Base-by-base conservation (phyloP, 352 stramenopile genomes). In the Pilasporangium apinafurcum region DNA sequence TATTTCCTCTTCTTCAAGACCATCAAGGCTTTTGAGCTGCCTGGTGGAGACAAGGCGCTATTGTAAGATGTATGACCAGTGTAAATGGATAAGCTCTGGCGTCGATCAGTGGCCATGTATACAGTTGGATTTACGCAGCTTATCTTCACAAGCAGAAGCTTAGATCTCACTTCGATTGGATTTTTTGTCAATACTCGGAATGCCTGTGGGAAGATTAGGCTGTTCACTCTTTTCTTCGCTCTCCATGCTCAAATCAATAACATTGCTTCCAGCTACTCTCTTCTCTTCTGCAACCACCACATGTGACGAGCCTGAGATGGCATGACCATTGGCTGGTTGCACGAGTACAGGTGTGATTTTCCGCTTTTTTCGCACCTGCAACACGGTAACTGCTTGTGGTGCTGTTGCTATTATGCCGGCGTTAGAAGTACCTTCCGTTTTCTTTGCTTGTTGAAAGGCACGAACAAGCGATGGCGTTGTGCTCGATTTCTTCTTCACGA, bases 1-100 rank as follows among this genome's bases (percentile, higher is more conserved):
- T 91, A 91, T 59, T 91, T 93, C 43, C 65, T 93, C 25, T 48
- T 75, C 29, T 91, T 89, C 64, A 90, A 87, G 70, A 87, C 82
- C 44, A 90, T 91, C 57, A 93, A 93, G 59, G 78, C 77, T 20
- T 93, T 93, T 38, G 82, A 93, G 49, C 59, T 93, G 20, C 82
- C 82, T 0, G 36, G 45, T 26, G 33, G 30, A 4, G 31, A 40
- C 5, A 86, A 84, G 45, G 57, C 59, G 13, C 25, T n/a, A n/a
- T n/a, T n/a, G n/a, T n/a, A n/a, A n/a, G n/a, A n/a, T n/a, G n/a
- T n/a, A n/a, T n/a, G n/a, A n/a, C n/a, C n/a, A n/a, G n/a, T n/a
- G n/a, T n/a, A n/a, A n/a, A n/a, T n/a, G n/a, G n/a, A n/a, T n/a
- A n/a, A n/a, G n/a, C n/a, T n/a, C n/a, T n/a, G n/a, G n/a, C n/a